Base-by-base conservation (phyloP, 495 filamentous ascomycete genomes). In the Aspergillus taichungensis region DNA sequence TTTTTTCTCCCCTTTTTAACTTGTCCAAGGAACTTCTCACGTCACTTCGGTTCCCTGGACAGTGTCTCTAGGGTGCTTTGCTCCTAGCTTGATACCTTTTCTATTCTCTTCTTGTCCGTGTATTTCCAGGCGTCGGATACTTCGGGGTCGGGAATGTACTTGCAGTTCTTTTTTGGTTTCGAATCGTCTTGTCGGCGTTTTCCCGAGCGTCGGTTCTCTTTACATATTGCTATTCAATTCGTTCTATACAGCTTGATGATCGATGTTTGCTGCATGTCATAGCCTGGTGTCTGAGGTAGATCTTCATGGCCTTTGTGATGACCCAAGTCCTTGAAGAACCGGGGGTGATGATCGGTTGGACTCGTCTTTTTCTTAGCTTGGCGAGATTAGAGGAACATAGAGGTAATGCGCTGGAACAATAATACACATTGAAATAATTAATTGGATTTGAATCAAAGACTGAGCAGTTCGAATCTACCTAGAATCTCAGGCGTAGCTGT, bases 11-110 rank as follows among this genome's bases (percentile, higher is more conserved):
- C 14, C 29, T 31, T 42, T 42, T 34, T 42, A 42, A 24, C 18
- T 42, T 42, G 10, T 51, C 34, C 46, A 30, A 34, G 34, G 40
- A 45, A 34, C 41, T 49, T 52, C 45, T 52, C 55, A 32, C 45
- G 45, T 48, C 37, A 37, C 49, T 29, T 51, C 57, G 24, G 29
- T 38, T 56, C 61, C 40, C 57, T 56, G 49, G 56, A 34, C 34
- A 24, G 18, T 24, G 32, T 61, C 56, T 61, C 55, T 59, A 55
- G 58, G 54, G 49, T 60, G 56, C 46, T 52, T 55, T 41, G 51
- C 43, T 49, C 44, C 50, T 60, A 38, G 49, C 54, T 55, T 61
- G 64, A 63, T 67, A 64, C 56, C 61, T 64, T 59, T 54, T 52
- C 48, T 13, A 57, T 66, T 52, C 53, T 60, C 52, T 52, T 57